Conservation (phyloP, 108 stramenopile genomes). For the Pseudonitzschia delicatissima region DNA sequence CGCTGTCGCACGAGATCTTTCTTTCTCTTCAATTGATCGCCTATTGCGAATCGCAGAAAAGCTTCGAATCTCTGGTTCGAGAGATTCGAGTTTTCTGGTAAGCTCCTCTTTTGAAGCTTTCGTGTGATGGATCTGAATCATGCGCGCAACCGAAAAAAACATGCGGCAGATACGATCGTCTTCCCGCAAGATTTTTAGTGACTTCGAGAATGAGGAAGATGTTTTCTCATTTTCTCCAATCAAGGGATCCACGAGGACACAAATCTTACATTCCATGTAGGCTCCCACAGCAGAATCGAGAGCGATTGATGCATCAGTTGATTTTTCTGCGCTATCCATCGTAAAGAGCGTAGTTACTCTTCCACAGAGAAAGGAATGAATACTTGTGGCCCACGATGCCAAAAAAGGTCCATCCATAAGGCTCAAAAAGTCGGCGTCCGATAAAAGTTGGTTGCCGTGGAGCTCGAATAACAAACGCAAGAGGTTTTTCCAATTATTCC, state of each 20-base stretch:
- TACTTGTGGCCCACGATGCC: constrained; percentile 36
- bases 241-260: constrained; percentile 22
- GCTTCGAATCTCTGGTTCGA: constrained; percentile 37
- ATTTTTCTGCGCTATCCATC: constrained; percentile 12
- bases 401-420: constrained; percentile 75
- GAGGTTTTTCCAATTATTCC: constrained; percentile 28
- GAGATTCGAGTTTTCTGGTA: constrained; percentile 33
- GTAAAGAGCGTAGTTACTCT: neutral
- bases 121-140: constrained; percentile 47
- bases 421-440: constrained; percentile 60
- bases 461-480: constrained; percentile 37
- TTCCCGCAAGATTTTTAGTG: constrained; percentile 33
- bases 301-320: neutral
- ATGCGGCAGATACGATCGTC: constrained; percentile 64
- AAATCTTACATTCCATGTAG: constrained; percentile 60
- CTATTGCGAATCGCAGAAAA: constrained; percentile 50
- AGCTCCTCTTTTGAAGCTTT: constrained; percentile 8
- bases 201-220: constrained; percentile 8
- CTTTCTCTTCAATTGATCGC: constrained; percentile 39
- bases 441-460: constrained; percentile 45
- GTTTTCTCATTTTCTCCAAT: neutral
- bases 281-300: constrained; percentile 17
- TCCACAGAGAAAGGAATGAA: constrained; percentile 22
- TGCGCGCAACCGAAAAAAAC: constrained; percentile 61
- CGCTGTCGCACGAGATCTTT: constrained; percentile 21